Conservation (phyloP, 1,284 basidiomycete genomes). For the Ceratobasidium sp. region DNA sequence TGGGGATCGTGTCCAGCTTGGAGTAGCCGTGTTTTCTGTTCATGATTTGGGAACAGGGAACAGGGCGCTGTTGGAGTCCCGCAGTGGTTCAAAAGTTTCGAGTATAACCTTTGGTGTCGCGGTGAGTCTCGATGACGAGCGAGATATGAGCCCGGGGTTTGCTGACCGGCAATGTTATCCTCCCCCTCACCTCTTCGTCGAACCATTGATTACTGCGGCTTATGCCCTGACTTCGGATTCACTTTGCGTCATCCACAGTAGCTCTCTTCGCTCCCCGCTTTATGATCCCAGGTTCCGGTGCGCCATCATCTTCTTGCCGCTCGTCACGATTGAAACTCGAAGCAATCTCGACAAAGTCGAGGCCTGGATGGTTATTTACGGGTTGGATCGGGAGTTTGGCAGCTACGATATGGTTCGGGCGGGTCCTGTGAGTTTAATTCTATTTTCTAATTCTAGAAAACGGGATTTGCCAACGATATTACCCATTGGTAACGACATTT, state of each 20-base stretch:
- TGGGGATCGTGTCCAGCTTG: conserved; percentile 45
- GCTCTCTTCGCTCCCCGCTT: not conserved
- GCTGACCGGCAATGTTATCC: not conserved
- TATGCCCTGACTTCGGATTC: not conserved
- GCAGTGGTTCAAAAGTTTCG: conserved; percentile 45
- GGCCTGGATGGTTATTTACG: conserved; percentile 47
- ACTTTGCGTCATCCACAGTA: not conserved
- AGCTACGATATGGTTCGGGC: conserved; percentile 18
- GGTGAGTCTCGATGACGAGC: conserved; percentile 1
- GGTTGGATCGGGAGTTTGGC: conserved; percentile 40
- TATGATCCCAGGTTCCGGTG: conserved; percentile 35
- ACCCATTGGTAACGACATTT: not conserved
- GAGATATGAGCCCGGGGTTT: not conserved
- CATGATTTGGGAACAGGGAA: conserved; percentile 35
- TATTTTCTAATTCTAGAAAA: not conserved
- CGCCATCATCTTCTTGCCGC: conserved; percentile 43
- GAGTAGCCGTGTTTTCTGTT: conserved; percentile 40
- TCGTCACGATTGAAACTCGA: conserved; percentile 46
- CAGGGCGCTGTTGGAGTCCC: conserved; percentile 16
- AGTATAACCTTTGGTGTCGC: conserved; percentile 41
- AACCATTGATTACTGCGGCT: not conserved
- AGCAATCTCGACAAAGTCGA: conserved; percentile 44
- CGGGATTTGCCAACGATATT: not conserved
- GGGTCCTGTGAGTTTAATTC: conserved; percentile 26
- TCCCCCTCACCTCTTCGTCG: not conserved